Conservation (phyloP, 2,329 filamentous ascomycete species). For the Colletotrichum melonis region DNA sequence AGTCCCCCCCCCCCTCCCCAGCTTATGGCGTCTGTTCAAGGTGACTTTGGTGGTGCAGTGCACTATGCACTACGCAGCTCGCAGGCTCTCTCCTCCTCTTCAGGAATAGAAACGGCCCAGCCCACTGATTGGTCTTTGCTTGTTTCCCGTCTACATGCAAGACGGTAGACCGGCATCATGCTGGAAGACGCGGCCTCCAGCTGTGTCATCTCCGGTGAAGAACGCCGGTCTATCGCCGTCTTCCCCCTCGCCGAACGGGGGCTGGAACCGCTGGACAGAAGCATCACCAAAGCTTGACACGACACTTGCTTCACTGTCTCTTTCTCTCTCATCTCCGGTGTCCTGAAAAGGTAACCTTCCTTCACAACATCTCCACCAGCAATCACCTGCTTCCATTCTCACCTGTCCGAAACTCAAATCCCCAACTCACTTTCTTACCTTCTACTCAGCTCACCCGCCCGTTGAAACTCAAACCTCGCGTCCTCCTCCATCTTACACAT, state of each 20-base stretch:
- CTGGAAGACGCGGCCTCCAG: not conserved
- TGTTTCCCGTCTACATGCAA: not conserved
- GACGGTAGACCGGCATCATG: not conserved
- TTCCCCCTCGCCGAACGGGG: not conserved
- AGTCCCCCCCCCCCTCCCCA: not conserved
- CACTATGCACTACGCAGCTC: too few relatives aligned
- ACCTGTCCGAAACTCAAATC: conserved; percentile 16
- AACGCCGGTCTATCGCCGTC: not conserved
- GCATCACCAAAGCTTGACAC: conserved; percentile 21
- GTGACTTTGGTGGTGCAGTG: too few relatives aligned
- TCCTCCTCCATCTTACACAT: not conserved
- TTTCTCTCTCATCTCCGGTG: not conserved
- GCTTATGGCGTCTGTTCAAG: not conserved
- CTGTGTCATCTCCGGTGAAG: not conserved
- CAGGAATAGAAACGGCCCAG: conserved; percentile 27
- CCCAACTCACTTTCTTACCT: not conserved
- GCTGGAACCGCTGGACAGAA: conserved; percentile 2
- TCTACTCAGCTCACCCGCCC: not conserved
- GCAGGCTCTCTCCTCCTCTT: not conserved
- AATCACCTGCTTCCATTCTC: not conserved
- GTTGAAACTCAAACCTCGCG: not conserved
- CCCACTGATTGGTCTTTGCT: not conserved
- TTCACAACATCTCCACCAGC: not conserved
- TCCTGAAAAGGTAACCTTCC: not conserved
- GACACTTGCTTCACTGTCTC: not conserved